phyloP scores from a whole-genome alignment of 2,329 filamentous ascomycete genomes.

The Beauveria medogensis region DNA sequence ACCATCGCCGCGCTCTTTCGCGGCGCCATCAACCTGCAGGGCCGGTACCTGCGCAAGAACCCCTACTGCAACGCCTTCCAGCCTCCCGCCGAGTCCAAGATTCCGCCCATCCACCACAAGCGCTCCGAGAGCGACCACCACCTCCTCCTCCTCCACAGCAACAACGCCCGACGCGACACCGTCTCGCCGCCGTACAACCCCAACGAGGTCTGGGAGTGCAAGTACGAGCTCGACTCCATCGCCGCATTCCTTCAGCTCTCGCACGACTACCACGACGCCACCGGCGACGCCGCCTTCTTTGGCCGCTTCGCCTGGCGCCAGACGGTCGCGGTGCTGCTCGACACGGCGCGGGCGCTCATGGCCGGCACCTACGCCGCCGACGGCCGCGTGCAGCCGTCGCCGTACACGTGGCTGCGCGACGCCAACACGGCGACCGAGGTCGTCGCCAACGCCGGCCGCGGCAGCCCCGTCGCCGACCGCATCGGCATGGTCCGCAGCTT shows the following conservation, averaged over 20 bases:
- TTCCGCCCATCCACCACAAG: conserved; percentile 19
- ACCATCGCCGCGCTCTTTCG: conserved; percentile 59
- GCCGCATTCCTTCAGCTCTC: conserved; percentile 78
- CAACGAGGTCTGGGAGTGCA: conserved; percentile 80
- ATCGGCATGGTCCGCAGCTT: conserved; percentile 80
- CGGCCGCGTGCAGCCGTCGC: conserved; percentile 46
- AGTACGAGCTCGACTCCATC: conserved; percentile 88
- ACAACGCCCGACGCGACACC: conserved; percentile 36
- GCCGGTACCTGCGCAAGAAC: conserved; percentile 57
- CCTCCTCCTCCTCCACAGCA: neutral
- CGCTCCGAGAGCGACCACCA: conserved; percentile 6
- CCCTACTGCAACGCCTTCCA: conserved; percentile 96
- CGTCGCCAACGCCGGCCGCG: conserved; percentile 64
- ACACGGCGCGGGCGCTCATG: conserved; percentile 61
- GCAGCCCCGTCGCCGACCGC: conserved; percentile 69
- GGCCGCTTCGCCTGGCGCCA: conserved; percentile 62
- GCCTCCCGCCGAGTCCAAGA: conserved; percentile 62
- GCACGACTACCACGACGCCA: conserved; percentile 70
- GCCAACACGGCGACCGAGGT: conserved; percentile 75
- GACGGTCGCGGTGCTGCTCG: conserved; percentile 62
- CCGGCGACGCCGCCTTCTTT: conserved; percentile 66
- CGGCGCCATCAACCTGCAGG: conserved; percentile 69
- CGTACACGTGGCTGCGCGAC: conserved; percentile 69
- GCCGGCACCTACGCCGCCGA: conserved; percentile 62
- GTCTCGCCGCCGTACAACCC: conserved; percentile 58